phyloP scores from a whole-genome alignment of 1,284 basidiomycete genomes.

The Trichosporon faecale region DNA sequence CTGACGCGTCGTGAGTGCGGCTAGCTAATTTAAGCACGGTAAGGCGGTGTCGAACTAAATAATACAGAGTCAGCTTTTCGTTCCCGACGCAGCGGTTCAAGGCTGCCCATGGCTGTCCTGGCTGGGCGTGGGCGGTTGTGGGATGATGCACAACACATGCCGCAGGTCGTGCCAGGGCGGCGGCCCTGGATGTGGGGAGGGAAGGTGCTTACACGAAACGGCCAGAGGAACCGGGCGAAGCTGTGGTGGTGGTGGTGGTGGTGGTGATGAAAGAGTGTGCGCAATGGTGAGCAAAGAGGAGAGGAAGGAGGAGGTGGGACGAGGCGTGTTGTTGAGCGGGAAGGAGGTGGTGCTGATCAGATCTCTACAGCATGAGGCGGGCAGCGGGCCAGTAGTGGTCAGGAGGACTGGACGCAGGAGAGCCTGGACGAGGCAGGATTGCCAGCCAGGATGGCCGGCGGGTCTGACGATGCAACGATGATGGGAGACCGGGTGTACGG shows the following conservation, averaged over 20 bases:
- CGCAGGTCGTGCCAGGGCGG: not conserved
- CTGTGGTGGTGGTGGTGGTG: no score
- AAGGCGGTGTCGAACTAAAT: not conserved
- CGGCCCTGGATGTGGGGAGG: conserved; percentile 10
- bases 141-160: conserved; percentile 2
- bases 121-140: not conserved
- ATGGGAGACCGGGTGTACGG: not conserved
- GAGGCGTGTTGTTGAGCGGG: not conserved
- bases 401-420: not conserved
- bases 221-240: not conserved
- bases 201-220: not conserved
- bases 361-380: not conserved
- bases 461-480: conserved; percentile 11
- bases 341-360: not conserved
- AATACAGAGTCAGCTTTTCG: conserved; percentile 6
- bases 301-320: not conserved
- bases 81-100: not conserved
- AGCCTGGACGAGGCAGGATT: not conserved
- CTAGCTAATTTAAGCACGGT: not conserved
- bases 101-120: not conserved
- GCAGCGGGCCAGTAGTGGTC: not conserved
- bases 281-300: not conserved
- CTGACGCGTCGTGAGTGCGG: conserved; percentile 8
- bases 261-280: not conserved
- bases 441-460: not conserved